Percentiles rank a stretch among this genome's conserved stretches.
Evolutionary conservation across 2,329 filamentous ascomycete genomes (phyloP).

Genomic region (Orbilia oligospora): DNA sequence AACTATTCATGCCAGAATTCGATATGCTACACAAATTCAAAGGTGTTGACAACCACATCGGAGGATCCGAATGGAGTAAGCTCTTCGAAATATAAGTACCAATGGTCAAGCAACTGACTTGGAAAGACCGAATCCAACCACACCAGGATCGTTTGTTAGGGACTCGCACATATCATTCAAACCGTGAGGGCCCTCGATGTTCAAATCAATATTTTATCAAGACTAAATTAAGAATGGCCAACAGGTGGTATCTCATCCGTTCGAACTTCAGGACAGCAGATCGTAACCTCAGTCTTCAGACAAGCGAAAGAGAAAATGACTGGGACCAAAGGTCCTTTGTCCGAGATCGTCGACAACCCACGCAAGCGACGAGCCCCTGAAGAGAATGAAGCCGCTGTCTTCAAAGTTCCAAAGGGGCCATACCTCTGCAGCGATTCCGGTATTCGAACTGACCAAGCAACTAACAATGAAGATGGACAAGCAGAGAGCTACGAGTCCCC

Average conservation of each 20-base stretch:
- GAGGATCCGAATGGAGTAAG: constrained; percentile 5
- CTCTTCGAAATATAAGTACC: not conserved
- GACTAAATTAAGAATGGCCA: not conserved
- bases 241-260: not conserved
- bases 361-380: not conserved
- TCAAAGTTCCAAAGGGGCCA: not conserved
- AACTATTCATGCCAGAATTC: not conserved
- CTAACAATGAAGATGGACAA: not conserved
- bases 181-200: not conserved
- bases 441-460: not conserved
- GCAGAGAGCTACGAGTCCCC: not conserved
- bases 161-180: not conserved
- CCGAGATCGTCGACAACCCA: not conserved
- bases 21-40: not conserved
- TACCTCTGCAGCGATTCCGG: not conserved
- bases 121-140: constrained; percentile 6
- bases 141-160: not conserved
- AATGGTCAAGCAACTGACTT: not conserved
- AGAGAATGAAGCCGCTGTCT: not conserved
- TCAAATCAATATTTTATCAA: not conserved
- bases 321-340: constrained; percentile 5
- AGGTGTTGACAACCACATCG: not conserved
- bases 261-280: constrained; percentile 10
- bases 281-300: constrained; percentile 6
- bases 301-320: constrained; percentile 13